Evolutionary conservation across 1,139 yeast genomes (phyloP).

Genomic region (Pneumocystis canis): DNA sequence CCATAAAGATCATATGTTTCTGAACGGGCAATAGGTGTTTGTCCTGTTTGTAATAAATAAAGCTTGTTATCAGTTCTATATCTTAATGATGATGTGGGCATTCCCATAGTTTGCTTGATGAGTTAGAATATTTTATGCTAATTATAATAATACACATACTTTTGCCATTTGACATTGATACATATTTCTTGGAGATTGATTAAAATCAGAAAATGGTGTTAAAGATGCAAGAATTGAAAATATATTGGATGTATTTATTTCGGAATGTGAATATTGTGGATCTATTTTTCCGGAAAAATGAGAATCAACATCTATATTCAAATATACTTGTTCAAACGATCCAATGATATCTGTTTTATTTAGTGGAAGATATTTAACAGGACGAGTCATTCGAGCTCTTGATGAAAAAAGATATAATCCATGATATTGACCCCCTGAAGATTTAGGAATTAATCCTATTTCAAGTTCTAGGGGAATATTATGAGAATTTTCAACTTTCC

Average conservation of each 20-base stretch:
- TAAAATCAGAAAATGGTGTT: constrained; percentile 95
- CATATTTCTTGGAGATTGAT: constrained; percentile 99
- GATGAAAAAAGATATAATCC: constrained; percentile 87
- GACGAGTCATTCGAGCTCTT: constrained; percentile 88
- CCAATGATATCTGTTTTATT: constrained; percentile 79
- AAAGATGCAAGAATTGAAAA: constrained; percentile 85
- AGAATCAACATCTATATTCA: constrained; percentile 78
- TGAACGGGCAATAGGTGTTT: constrained; percentile 94
- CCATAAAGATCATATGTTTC: constrained; percentile 89
- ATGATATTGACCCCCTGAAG: constrained; percentile 91
- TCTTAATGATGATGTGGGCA: constrained; percentile 88
- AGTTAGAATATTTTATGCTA: background rate
- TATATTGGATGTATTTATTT: constrained; percentile 85
- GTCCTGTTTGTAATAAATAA: constrained; percentile 86
- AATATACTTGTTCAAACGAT: constrained; percentile 94
- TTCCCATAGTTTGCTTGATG: constrained; percentile 93
- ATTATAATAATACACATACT: background rate
- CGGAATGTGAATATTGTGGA: constrained; percentile 81
- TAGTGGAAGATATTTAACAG: constrained; percentile 77
- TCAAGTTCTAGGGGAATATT: constrained; percentile 75
- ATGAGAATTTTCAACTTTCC: constrained; percentile 65
- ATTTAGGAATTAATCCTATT: constrained; percentile 90
- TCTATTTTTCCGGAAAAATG: constrained; percentile 27
- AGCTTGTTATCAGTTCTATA: constrained; percentile 92
- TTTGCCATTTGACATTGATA: constrained; percentile 98